Evolutionary conservation across 805 yeast species (phyloP).

Genomic region (Komagataella populi): DNA sequence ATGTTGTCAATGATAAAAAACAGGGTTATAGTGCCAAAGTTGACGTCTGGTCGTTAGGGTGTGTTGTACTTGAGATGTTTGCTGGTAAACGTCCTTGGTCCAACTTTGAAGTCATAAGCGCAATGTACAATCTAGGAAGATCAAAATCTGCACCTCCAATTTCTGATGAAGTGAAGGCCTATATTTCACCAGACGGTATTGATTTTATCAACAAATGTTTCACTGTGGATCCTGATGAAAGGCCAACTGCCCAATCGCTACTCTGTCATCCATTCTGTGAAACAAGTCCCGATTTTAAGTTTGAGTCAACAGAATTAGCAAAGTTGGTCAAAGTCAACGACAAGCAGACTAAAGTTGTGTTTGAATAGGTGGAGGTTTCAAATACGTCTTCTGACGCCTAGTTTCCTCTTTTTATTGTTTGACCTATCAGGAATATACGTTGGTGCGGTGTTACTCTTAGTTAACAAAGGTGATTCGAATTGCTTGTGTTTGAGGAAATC

Average conservation of each 20-base stretch:
- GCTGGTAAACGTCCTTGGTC: conserved; percentile 98
- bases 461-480: neutral
- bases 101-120: conserved; percentile 87
- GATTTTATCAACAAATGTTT: conserved; percentile 70
- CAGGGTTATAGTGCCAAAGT: conserved; percentile 96
- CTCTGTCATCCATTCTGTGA: conserved; percentile 30
- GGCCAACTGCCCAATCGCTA: conserved; percentile 77
- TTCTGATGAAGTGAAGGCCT: conserved; percentile 69
- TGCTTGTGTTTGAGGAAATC: neutral
- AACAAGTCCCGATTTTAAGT: conserved; percentile 11
- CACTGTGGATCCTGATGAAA: conserved; percentile 56
- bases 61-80: conserved; percentile 95
- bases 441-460: neutral
- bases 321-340: conserved; percentile 12
- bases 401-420: neutral
- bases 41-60: conserved; percentile 96
- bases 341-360: conserved; percentile 7
- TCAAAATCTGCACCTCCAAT: conserved; percentile 90
- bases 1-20: conserved; percentile 47
- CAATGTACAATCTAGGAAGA: conserved; percentile 79
- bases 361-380: neutral
- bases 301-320: conserved; percentile 17
- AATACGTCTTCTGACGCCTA: neutral
- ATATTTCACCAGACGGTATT: conserved; percentile 51
- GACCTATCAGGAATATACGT: neutral